phyloP scores from a whole-genome alignment of 305 asterid genomes.

The Fraxinus platypoda region DNA sequence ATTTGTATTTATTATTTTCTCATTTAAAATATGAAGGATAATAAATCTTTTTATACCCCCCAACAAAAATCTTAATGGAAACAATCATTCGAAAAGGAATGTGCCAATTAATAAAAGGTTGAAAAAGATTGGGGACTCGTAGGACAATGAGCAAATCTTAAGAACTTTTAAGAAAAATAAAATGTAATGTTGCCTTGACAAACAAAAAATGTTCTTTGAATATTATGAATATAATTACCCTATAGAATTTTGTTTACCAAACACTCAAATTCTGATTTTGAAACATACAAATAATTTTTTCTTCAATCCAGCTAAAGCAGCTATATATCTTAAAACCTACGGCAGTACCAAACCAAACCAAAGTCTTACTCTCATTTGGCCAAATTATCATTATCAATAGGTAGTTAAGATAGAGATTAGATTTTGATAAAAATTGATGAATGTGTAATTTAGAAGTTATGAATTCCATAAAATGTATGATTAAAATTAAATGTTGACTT shows the following conservation, averaged over 20 bases:
- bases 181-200: not conserved
- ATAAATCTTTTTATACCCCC: not conserved
- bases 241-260: not conserved
- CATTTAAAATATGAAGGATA: not conserved
- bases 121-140: not conserved
- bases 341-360: too few species aligned
- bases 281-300: too few species aligned
- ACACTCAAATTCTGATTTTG: not conserved
- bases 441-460: too few species aligned
- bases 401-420: not conserved
- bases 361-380: not conserved
- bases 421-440: too few species aligned
- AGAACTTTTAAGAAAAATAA: too few species aligned
- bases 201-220: too few species aligned
- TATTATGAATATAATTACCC: not conserved
- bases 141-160: not conserved
- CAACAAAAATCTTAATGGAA: not conserved
- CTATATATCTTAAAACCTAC: too few species aligned
- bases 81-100: not conserved
- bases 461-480: too few species aligned
- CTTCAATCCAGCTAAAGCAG: too few species aligned
- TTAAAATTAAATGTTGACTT: too few species aligned
- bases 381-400: not conserved
- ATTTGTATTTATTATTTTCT: not conserved
- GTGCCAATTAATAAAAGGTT: not conserved